Evolutionary conservation across 768 basidiomycete genomes (phyloP).

Genomic region (Ephemerocybe angulata): DNA sequence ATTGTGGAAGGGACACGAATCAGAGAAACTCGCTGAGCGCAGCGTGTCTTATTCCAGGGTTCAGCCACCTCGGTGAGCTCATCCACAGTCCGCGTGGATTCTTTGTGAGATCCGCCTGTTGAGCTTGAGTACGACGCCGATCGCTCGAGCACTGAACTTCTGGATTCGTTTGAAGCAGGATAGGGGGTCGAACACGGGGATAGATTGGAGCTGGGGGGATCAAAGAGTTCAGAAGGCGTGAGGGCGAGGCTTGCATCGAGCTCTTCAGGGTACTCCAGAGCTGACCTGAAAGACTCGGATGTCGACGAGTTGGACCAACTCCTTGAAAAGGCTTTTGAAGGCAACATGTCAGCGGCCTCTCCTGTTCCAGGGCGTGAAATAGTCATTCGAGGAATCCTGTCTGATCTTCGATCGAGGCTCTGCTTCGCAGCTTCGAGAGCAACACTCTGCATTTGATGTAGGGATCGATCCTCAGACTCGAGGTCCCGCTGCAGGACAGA

Average conservation of each 20-base stretch:
- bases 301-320: conserved; percentile 44
- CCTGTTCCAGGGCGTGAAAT: conserved; percentile 29
- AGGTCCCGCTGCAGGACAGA: conserved; percentile 74
- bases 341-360: conserved; percentile 11
- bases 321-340: conserved; percentile 23
- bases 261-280: conserved; percentile 52
- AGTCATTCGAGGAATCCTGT: conserved; percentile 35
- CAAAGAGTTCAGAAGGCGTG: conserved; percentile 26
- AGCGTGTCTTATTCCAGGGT: conserved; percentile 82
- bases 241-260: conserved; percentile 30
- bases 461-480: conserved; percentile 62
- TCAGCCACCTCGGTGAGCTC: conserved; percentile 70
- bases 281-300: conserved; percentile 66
- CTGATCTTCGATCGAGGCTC: conserved; percentile 46
- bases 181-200: conserved; percentile 28
- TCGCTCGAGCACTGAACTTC: conserved; percentile 9
- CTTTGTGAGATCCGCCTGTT: conserved; percentile 2
- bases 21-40: conserved; percentile 80
- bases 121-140: conserved; percentile 17
- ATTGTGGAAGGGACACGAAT: conserved; percentile 61
- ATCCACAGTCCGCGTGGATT: conserved; percentile 27
- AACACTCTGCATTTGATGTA: conserved; percentile 62
- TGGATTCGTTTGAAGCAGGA: conserved; percentile 14
- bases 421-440: conserved; percentile 73
- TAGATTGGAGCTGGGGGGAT: conserved; percentile 33